Conservation (phyloP, 768 basidiomycete genomes). For the Hysterangium stoloniferum region DNA sequence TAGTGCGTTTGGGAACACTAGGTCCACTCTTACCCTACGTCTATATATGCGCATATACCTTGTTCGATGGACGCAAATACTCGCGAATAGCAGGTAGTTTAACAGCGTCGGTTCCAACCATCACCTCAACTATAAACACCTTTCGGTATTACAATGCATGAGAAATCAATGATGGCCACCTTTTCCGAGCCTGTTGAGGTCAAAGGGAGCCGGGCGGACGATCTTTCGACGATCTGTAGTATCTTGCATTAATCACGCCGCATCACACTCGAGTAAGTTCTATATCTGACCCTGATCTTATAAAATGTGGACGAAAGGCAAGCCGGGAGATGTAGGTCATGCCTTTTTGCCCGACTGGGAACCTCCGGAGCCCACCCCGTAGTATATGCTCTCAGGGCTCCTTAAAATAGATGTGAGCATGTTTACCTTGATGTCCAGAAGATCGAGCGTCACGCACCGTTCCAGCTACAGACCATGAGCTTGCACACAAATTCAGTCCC, state of each 20-base stretch:
- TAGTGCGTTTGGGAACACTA: background rate
- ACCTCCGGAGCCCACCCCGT: conserved; percentile 90
- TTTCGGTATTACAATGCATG: conserved; percentile 20
- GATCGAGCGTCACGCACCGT: conserved; percentile 26
- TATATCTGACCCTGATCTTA: conserved; percentile 54
- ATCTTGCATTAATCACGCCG: conserved; percentile 12
- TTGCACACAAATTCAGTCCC: conserved; percentile 10
- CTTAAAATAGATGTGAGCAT: background rate
- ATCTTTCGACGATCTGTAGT: conserved; percentile 79
- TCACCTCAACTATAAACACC: conserved; percentile 68
- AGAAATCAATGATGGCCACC: conserved; percentile 23
- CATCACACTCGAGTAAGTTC: background rate
- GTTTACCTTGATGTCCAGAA: background rate
- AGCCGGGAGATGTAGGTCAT: conserved; percentile 13
- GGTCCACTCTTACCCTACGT: conserved; percentile 51
- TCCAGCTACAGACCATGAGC: conserved; percentile 33
- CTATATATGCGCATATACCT: conserved; percentile 89
- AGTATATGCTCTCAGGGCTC: conserved; percentile 73
- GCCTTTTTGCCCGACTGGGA: conserved; percentile 95
- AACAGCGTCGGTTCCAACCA: conserved; percentile 85
- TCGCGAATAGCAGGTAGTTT: conserved; percentile 83
- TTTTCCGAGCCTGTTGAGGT: conserved; percentile 80
- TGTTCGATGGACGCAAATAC: conserved; percentile 73
- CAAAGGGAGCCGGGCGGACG: conserved; percentile 83
- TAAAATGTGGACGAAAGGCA: conserved; percentile 5